Evolutionary conservation across 768 basidiomycete genomes (phyloP).

Genomic region (Ramaria rubella): DNA sequence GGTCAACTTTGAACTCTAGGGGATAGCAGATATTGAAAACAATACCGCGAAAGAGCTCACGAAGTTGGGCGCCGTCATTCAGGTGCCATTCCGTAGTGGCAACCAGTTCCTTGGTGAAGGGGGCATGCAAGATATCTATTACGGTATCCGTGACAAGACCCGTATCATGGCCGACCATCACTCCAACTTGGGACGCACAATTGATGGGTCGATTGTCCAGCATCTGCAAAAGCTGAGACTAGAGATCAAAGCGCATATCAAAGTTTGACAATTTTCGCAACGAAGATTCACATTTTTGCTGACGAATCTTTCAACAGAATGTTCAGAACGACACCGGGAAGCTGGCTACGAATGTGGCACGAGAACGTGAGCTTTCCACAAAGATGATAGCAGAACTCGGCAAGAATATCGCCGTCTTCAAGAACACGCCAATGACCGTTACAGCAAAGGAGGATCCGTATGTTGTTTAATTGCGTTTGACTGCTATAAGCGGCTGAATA

Average conservation of each 20-base stretch:
- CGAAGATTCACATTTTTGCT: neutral
- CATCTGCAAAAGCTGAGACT: slow-evolving; percentile 91
- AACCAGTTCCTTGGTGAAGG: slow-evolving; percentile 99
- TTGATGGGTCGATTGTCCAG: slow-evolving; percentile 95
- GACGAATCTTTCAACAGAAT: slow-evolving; percentile 42
- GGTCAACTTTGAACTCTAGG: slow-evolving; percentile 23
- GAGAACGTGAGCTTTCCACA: slow-evolving; percentile 85
- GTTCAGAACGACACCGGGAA: slow-evolving; percentile 95
- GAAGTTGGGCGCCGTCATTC: slow-evolving; percentile 91
- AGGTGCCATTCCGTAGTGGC: slow-evolving; percentile 91
- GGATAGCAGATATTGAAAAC: slow-evolving; percentile 85
- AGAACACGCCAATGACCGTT: slow-evolving; percentile 89
- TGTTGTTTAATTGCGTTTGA: slow-evolving; percentile 33
- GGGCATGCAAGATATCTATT: slow-evolving; percentile 93
- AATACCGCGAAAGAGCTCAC: slow-evolving; percentile 90
- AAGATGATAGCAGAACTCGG: slow-evolving; percentile 83
- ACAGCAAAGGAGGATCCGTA: slow-evolving; percentile 78
- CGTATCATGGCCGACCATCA: slow-evolving; percentile 92
- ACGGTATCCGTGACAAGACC: slow-evolving; percentile 88
- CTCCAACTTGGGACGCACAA: slow-evolving; percentile 90
- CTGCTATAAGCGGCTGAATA: neutral
- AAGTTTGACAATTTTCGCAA: slow-evolving; percentile 39
- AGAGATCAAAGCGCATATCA: slow-evolving; percentile 98
- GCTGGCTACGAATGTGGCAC: slow-evolving; percentile 83
- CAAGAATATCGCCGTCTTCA: slow-evolving; percentile 81